Evolutionary conservation across 2,329 filamentous ascomycete species (phyloP), one percentile per base, ranked within the genome.

Genomic region (Daldinia sp.): DNA sequence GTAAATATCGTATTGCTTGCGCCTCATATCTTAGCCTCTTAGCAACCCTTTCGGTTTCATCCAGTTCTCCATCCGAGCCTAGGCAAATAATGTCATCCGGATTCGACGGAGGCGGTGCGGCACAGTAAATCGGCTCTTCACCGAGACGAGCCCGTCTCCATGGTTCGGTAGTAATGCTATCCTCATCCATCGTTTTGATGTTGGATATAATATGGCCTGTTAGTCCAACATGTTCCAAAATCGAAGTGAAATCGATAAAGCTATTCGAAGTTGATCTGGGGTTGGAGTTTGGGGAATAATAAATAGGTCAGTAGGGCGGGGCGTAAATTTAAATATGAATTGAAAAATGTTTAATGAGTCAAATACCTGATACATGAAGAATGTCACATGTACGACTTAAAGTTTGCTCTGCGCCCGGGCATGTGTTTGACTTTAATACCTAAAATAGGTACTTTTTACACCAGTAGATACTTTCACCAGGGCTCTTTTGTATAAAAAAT

Each of bases 21-120:
- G 79, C 75, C 72, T 91, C 87, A 61, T 88, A 87, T 61, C 85
- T 81, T 19, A 78, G 74, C 23, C 80, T 81, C 72, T 84, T 87
- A 10, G 84, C 80, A 2, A 79, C 74, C 29, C 77, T 77, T 3
- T 83, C 75, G 17, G 72, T 74, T 10, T 81, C 75, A 64, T 85
- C 85, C 56, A 83, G 72, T 30, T 87, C 84, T 48, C 86, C 79
- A 45, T 90, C 87, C 5, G 85, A 85, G n/a, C 85, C 83, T 6
- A 81, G 76, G 63, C 80, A 85, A 13, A 88, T 75, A 10, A 86
- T 75, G 37, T 86, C 85, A 54, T 81, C 76, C 2, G 78, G 70
- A 27, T 69, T 58, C 11, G 64, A 56, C 11, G 68, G 71, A 3
- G 58, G 52, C 1, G 71, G 74, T 1, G 80, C 75, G 52, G 83